Base-by-base conservation (phyloP, 148 eudicot genomes). In the Fallopia convolvulus region DNA sequence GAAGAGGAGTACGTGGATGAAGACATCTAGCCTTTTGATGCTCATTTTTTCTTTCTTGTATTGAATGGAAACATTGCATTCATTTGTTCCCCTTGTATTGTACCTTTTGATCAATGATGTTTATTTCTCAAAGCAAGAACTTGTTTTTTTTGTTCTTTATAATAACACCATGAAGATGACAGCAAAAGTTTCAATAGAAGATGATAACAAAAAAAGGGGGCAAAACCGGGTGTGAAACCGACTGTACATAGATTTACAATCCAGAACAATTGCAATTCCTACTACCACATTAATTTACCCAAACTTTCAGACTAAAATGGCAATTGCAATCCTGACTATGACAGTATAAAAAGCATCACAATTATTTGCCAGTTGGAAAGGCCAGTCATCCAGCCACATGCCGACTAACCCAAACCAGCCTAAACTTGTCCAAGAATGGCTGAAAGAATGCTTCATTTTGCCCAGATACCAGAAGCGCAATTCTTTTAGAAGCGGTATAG, bases 171-270 rank as follows among this genome's bases (percentile, higher is more conserved):
- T 36, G 46, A 68, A 68, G 72, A 68, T 39, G 72, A 68, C 42
- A 39, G 30, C 0, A 26, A 8, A 18, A 68, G 72, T 36, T 36
- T 39, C 44, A 39, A 68, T 68, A 63, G 15, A 32, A 63, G 39
- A 33, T 63, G 10, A 63, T 26, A 63, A 17, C 18, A 52, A 52
- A 52, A 21, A 68, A 68, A 17, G 30, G 70, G 70, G 20, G 72
- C 72, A 68, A 68, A 68, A 68, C 72, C 46, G 72, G 72, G 72
- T 68, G 70, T 61, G 72, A 68, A 68, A 68, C 72, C 72, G 72
- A 68, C 44, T 68, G 72, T 68, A 68, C 72, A 68, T 17, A 68
- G 72, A 68, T 68, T 68, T 68, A 68, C 72, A 68, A 68, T 46
- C 72, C 72, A 36, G 72, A 39, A 68, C 9, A 39, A 18, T 33